These are phyloP conservation scores for Tulasnella sp. DNA, from an alignment of 768 basidiomycete species.

Conservation along the genomic window DNA sequence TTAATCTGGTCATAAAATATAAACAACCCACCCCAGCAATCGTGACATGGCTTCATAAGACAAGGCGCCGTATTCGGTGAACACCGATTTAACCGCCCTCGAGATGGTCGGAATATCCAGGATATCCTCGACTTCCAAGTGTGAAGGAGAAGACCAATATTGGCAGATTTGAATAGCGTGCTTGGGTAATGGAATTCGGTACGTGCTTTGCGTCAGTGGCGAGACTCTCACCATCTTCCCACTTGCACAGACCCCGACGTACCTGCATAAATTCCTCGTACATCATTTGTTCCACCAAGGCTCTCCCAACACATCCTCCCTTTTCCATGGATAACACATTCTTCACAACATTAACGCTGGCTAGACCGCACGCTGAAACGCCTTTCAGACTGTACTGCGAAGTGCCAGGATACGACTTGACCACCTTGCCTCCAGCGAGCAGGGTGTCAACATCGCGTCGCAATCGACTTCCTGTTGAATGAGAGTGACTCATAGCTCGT, in stretches of 20 bases:
- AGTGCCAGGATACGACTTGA: constrained; percentile 36
- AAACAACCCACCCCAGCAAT: background rate
- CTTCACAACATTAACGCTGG: constrained; percentile 56
- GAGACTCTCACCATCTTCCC: background rate
- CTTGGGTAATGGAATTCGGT: constrained; percentile 30
- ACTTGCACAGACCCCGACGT: background rate
- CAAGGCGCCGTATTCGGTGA: constrained; percentile 1
- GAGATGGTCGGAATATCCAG: constrained; percentile 43
- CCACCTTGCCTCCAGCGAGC: background rate
- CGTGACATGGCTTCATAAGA: background rate
- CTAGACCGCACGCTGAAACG: constrained; percentile 55
- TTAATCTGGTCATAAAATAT: background rate
- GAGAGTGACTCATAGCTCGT: background rate
- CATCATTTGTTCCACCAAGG: constrained; percentile 33
- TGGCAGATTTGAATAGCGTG: constrained; percentile 50
- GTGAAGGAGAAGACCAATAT: constrained; percentile 45
- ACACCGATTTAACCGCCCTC: constrained; percentile 27
- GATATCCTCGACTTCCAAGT: constrained; percentile 54
- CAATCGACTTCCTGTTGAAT: background rate
- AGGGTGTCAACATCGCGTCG: background rate
- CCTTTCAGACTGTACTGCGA: constrained; percentile 49
- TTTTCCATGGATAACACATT: constrained; percentile 38
- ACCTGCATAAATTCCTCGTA: constrained; percentile 36
- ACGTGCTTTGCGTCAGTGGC: no score
- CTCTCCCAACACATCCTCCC: constrained; percentile 27